Percentiles rank a stretch among this genome's conserved stretches.
phyloP scores from a whole-genome alignment of 352 stramenopile genomes.

The Globisporangium apiculatum region DNA sequence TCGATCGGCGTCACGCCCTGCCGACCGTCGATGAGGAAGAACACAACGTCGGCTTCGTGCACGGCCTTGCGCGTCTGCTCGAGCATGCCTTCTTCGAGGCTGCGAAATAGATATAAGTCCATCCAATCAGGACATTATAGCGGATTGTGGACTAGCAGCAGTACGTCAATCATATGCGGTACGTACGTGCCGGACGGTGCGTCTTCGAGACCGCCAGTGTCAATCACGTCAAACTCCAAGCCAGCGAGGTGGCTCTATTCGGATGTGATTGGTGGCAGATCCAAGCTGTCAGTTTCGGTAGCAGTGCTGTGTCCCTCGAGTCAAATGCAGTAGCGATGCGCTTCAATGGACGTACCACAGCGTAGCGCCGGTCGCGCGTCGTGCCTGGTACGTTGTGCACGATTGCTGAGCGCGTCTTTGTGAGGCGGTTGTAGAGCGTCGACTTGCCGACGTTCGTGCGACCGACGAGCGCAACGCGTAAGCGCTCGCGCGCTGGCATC shows the following conservation, averaged over 20 bases:
- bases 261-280: too few relatives aligned
- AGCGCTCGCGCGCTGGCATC: constrained; percentile 32
- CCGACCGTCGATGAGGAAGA: constrained; percentile 75
- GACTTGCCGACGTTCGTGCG: constrained; percentile 83
- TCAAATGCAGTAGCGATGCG: background rate
- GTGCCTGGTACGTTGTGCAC: constrained; percentile 82
- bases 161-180: background rate
- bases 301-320: background rate
- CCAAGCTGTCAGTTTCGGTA: background rate
- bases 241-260: constrained; percentile 42
- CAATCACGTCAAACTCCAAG: constrained; percentile 76
- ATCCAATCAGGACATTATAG: background rate
- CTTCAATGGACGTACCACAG: constrained; percentile 17
- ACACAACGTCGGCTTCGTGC: constrained; percentile 72
- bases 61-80: constrained; percentile 66
- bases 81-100: constrained; percentile 72
- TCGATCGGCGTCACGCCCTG: constrained; percentile 77
- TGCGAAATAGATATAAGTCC: constrained; percentile 2
- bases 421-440: constrained; percentile 81
- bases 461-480: constrained; percentile 74
- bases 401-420: constrained; percentile 66
- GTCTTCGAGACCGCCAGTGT: constrained; percentile 76
- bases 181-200: constrained; percentile 43
- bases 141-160: background rate
- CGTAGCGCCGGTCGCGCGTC: constrained; percentile 72